These are phyloP conservation scores for Diutina siamensis DNA, from an alignment of 1,139 yeast genomes.

Conservation along the genomic window DNA sequence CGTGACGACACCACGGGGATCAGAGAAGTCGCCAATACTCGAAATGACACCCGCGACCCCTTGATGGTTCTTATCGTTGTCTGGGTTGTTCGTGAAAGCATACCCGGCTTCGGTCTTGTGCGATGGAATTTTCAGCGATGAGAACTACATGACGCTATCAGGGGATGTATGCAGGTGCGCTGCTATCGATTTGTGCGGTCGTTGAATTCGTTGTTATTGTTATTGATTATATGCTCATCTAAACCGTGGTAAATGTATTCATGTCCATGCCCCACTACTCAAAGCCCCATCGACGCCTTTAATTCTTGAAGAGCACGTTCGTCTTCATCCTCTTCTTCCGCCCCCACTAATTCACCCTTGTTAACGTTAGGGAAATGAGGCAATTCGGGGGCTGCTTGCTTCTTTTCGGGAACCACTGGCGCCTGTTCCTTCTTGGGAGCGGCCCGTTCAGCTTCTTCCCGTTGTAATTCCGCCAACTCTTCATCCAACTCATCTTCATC, in stretches of 20 bases:
- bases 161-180: too few relatives aligned
- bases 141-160: not conserved
- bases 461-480: constrained; percentile 81
- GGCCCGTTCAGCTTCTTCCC: constrained; percentile 38
- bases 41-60: not conserved
- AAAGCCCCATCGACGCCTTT: constrained; percentile 93
- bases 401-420: not conserved
- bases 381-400: constrained; percentile 14
- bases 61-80: not conserved
- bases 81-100: constrained; percentile 3
- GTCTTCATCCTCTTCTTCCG: constrained; percentile 68
- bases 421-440: not conserved
- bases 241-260: too few relatives aligned
- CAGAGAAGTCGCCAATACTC: not conserved
- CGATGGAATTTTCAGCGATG: not conserved
- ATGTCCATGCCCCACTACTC: constrained; percentile 8
- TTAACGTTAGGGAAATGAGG: constrained; percentile 40
- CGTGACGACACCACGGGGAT: constrained; percentile 1
- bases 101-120: not conserved
- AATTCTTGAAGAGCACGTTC: constrained; percentile 83
- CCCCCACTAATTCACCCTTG: constrained; percentile 17
- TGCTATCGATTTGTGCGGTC: too few relatives aligned
- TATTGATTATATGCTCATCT: too few relatives aligned
- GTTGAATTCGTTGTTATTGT: too few relatives aligned
- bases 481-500: constrained; percentile 81